Base-by-base conservation (phyloP, 495 filamentous ascomycete genomes). In the Trichocladium antarcticum region DNA sequence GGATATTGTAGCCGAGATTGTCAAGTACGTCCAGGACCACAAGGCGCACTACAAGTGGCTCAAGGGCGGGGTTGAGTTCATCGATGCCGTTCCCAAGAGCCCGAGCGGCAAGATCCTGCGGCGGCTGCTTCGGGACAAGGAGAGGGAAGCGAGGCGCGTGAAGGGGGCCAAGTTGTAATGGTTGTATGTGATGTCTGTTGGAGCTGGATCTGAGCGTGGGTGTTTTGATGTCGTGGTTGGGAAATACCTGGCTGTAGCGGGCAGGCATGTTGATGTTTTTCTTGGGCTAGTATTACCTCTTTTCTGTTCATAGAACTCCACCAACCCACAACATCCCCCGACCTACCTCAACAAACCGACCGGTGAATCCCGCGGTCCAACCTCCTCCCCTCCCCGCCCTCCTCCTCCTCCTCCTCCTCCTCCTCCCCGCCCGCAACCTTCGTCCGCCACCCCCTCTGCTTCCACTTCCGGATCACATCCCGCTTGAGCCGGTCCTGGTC, bases 101-200 rank as follows among this genome's bases (percentile, higher is more conserved):
- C 84, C 90, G 0, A 88, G 83, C 61, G 89, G 89, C 11, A 95
- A 97, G 81, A 95, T 97, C 54, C 61, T 97, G 59, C 71, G 89
- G 35, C 74, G 87, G 16, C 56, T 93, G 55, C 65, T 97, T 47
- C 77, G 87, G 31, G 90, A 97, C 59, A 75, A 77, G 61, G 87
- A 90, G 64, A 85, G 73, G 66, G 84, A 81, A 61, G 74, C 69
- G 38, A 76, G 80, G 62, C 74, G 79, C 58, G 73, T 73, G 45
- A 70, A 75, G 42, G 84, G 82, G 4, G 67, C 77, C 7, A 74
- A 70, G 58, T 32, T 74, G 36, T 72, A 51, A 68, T 34, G 28
- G 15, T 35, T 21, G 14, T 35, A 11, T 14, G 9, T 28, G 8
- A 20, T 16, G 14, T n/a, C 37, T 45, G 11, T 16, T 17, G 3